phyloP scores from a whole-genome alignment of 192 early-diverging fungal species.

The Backusella liffmaniae region DNA sequence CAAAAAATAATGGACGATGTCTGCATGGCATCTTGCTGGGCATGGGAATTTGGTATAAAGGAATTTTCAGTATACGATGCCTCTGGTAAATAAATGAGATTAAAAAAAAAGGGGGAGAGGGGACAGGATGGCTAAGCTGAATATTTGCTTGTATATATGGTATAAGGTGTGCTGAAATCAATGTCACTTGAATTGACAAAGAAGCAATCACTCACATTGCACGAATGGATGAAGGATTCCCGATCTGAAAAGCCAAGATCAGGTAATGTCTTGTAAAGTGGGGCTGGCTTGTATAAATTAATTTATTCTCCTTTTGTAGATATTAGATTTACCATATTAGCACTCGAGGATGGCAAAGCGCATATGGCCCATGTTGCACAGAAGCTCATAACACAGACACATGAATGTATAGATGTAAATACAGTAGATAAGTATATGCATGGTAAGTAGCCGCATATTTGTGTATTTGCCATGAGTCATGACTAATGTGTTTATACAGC shows the following conservation, averaged over 20 bases:
- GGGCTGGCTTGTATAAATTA: neutral
- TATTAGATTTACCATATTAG: conserved; percentile 13
- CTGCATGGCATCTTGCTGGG: conserved; percentile 23
- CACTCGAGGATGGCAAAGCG: conserved; percentile 7
- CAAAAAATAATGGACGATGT: conserved; percentile 17
- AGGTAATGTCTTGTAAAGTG: neutral
- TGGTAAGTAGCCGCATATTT: conserved; percentile 29
- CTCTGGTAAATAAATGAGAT: conserved; percentile 13
- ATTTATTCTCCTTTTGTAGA: conserved; percentile 1
- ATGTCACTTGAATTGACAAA: conserved; percentile 20
- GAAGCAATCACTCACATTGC: conserved; percentile 17
- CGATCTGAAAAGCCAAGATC: neutral
- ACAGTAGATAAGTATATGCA: conserved; percentile 50
- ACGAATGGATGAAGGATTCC: conserved; percentile 20
- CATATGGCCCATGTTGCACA: conserved; percentile 10
- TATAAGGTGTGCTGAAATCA: conserved; percentile 18
- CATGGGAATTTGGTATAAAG: conserved; percentile 30
- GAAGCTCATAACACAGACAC: neutral
- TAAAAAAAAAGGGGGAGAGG: neutral
- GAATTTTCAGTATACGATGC: conserved; percentile 25
- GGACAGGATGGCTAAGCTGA: neutral
- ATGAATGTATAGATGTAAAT: conserved; percentile 30
- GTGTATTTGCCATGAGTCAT: conserved; percentile 3
- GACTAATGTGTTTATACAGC: conserved; percentile 1
- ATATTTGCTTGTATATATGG: neutral